Conservation (phyloP, 2,329 filamentous ascomycete species). For the Alternaria sp. region DNA sequence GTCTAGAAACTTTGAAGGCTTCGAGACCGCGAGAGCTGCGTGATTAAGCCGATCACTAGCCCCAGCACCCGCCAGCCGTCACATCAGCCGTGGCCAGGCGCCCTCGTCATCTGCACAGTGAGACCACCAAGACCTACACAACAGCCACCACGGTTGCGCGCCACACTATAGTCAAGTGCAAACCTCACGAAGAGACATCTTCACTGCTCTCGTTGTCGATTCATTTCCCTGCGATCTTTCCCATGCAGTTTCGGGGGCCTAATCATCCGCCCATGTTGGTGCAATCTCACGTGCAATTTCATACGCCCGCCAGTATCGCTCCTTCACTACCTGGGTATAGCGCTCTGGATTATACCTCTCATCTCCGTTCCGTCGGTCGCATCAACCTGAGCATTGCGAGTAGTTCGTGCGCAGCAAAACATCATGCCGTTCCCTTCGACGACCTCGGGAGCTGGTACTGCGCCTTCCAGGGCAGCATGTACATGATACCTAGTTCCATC, state of each 20-base stretch:
- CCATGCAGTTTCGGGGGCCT: background rate
- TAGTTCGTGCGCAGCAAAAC: no score
- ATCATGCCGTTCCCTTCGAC: no score
- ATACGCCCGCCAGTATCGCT: background rate
- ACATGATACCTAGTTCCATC: no score
- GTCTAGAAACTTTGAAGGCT: background rate
- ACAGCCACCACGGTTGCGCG: background rate
- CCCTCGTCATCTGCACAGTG: background rate
- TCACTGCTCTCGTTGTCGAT: background rate
- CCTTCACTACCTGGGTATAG: conserved; percentile 1
- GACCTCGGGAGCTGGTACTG: no score
- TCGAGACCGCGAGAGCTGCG: background rate
- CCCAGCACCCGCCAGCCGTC: background rate
- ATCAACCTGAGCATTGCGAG: no score
- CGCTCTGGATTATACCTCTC: background rate
- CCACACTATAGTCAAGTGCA: background rate
- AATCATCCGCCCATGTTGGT: background rate
- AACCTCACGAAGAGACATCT: background rate
- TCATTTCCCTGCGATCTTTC: background rate
- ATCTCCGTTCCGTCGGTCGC: background rate
- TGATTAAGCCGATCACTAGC: background rate
- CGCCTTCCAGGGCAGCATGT: no score
- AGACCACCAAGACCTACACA: background rate
- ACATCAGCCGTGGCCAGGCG: conserved; percentile 1
- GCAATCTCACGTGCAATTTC: conserved; percentile 9